A percentile compares a stretch with the other conserved stretches of the same genome.
These are phyloP conservation scores for Pleurotus ostreatus DNA, from an alignment of 768 basidiomycete genomes.

Conservation along the genomic window DNA sequence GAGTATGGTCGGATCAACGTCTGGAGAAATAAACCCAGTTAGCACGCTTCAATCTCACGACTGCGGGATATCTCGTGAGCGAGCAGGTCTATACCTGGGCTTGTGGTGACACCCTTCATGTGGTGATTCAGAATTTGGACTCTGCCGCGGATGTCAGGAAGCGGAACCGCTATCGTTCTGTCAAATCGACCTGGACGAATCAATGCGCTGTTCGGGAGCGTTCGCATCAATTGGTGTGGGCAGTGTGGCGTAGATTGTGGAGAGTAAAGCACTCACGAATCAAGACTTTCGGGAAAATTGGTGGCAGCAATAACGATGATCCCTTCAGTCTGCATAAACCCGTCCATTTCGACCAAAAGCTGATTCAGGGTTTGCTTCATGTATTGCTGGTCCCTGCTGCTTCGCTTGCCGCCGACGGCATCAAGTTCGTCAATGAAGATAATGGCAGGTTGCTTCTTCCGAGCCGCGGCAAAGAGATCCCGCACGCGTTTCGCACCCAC, in stretches of 20 bases:
- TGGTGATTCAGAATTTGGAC: constrained; percentile 93
- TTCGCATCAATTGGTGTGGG: constrained; percentile 6
- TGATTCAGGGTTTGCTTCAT: constrained; percentile 96
- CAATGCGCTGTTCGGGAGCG: constrained; percentile 60
- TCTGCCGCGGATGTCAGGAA: constrained; percentile 93
- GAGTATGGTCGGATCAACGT: constrained; percentile 82
- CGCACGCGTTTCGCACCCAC: constrained; percentile 93
- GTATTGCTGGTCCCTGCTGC: constrained; percentile 79
- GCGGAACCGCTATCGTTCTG: constrained; percentile 84
- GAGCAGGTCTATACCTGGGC: constrained; percentile 38
- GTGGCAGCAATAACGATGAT: constrained; percentile 97
- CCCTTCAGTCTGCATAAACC: constrained; percentile 90
- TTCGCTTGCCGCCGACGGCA: constrained; percentile 88
- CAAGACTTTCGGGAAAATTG: constrained; percentile 93
- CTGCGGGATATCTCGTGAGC: constrained; percentile 5
- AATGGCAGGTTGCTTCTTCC: constrained; percentile 94
- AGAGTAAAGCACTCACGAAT: constrained; percentile 55
- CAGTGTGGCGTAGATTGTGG: neutral
- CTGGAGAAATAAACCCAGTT: constrained; percentile 27
- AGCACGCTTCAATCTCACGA: constrained; percentile 10
- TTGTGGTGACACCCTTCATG: constrained; percentile 72
- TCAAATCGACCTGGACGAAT: constrained; percentile 97
- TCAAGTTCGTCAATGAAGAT: constrained; percentile 98
- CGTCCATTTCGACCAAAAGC: constrained; percentile 95
- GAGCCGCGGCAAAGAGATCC: constrained; percentile 89